These are phyloP conservation scores for Colletotrichum limetticola DNA, from an alignment of 2,329 filamentous ascomycete genomes.

Conservation along the genomic window DNA sequence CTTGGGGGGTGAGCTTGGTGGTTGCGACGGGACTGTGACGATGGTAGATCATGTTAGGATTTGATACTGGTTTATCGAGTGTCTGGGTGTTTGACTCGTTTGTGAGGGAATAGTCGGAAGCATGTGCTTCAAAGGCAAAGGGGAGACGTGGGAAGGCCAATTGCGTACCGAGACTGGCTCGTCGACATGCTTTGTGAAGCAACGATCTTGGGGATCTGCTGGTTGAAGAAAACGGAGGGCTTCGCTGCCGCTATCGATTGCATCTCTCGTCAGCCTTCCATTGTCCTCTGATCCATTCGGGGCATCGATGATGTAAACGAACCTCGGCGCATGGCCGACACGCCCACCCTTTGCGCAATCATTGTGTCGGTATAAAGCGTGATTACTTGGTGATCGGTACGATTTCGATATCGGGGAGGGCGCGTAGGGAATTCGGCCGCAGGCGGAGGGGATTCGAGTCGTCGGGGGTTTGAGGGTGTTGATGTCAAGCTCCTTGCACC, in stretches of 20 bases:
- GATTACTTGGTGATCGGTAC: background rate
- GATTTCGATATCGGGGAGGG: background rate
- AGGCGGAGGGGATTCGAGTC: slow-evolving; percentile 38
- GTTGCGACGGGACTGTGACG: slow-evolving; percentile 57
- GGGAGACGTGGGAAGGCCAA: background rate
- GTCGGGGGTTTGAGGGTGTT: slow-evolving; percentile 29
- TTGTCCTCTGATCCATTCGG: background rate
- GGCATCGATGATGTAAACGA: slow-evolving; percentile 40
- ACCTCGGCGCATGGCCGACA: slow-evolving; percentile 70
- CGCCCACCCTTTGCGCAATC: slow-evolving; percentile 67
- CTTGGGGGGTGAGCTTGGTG: slow-evolving; percentile 63
- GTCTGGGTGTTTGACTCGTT: background rate
- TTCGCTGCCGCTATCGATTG: slow-evolving; percentile 47
- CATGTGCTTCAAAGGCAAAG: background rate
- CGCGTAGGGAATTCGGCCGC: background rate
- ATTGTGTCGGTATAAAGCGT: slow-evolving; percentile 49
- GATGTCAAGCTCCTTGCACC: slow-evolving; percentile 31
- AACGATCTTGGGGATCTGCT: slow-evolving; percentile 59
- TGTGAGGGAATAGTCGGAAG: background rate
- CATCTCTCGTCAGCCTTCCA: slow-evolving; percentile 22
- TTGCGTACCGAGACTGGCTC: slow-evolving; percentile 59
- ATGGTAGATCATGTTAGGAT: no score
- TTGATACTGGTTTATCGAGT: background rate
- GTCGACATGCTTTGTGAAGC: slow-evolving; percentile 54
- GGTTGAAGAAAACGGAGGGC: slow-evolving; percentile 58